Evolutionary conservation across 2,329 filamentous ascomycete species (phyloP).

Genomic region (Pyrenophora graminea): DNA sequence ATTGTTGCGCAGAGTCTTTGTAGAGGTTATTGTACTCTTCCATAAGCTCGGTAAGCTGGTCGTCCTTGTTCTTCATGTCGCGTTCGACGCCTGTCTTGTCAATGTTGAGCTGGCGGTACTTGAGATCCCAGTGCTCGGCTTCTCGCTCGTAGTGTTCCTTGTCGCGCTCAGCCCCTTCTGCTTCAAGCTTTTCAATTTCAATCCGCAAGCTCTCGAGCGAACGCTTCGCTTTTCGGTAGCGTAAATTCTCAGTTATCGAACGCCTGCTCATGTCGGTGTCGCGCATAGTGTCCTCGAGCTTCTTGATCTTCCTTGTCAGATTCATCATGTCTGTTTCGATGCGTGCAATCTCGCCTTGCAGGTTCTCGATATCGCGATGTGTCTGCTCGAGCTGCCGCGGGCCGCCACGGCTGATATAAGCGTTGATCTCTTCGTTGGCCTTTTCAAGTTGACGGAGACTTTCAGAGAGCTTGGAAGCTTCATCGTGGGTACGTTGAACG

Average conservation of each 20-base stretch:
- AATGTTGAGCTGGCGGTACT: slow-evolving; percentile 71
- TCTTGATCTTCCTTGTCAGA: slow-evolving; percentile 73
- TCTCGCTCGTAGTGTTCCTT: slow-evolving; percentile 74
- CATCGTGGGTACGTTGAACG: slow-evolving; percentile 72
- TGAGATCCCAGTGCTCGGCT: slow-evolving; percentile 67
- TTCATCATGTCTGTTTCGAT: slow-evolving; percentile 70
- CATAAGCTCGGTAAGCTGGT: slow-evolving; percentile 72
- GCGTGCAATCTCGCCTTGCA: slow-evolving; percentile 68
- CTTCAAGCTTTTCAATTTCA: slow-evolving; percentile 76
- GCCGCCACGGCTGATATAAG: slow-evolving; percentile 77
- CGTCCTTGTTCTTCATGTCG: slow-evolving; percentile 80
- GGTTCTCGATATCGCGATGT: slow-evolving; percentile 67
- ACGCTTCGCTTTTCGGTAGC: slow-evolving; percentile 75
- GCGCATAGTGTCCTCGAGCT: slow-evolving; percentile 74
- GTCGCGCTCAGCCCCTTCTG: slow-evolving; percentile 80
- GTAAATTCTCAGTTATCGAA: slow-evolving; percentile 86
- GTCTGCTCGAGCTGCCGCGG: slow-evolving; percentile 71
- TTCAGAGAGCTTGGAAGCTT: slow-evolving; percentile 71
- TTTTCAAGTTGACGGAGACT: slow-evolving; percentile 77
- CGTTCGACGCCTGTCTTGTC: slow-evolving; percentile 76
- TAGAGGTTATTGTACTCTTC: slow-evolving; percentile 86
- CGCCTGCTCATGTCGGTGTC: slow-evolving; percentile 83
- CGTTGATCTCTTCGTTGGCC: slow-evolving; percentile 75
- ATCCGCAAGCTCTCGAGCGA: slow-evolving; percentile 67
- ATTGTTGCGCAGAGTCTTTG: slow-evolving; percentile 77